Conservation (phyloP, 257 asterid species). For the Solanum etuberosum region DNA sequence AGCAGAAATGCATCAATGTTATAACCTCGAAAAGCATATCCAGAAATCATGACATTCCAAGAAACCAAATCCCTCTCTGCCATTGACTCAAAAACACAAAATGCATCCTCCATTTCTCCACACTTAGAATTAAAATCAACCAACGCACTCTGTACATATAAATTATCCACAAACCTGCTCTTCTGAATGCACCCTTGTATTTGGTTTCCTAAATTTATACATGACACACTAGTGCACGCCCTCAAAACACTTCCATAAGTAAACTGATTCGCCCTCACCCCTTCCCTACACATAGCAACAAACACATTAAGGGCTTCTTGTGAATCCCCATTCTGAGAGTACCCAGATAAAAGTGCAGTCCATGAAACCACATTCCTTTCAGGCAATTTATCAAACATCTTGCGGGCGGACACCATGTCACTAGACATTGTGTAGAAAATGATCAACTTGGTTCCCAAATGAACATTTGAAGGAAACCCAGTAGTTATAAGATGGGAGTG, state of each 20-base stretch:
- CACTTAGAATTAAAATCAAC: conserved; percentile 49
- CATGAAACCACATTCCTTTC: conserved; percentile 40
- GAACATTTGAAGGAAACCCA: conserved; percentile 16
- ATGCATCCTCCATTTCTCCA: conserved; percentile 41
- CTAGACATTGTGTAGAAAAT: conserved; percentile 26
- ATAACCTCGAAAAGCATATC: conserved; percentile 32
- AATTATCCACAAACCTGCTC: conserved; percentile 24
- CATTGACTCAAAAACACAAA: conserved; percentile 28
- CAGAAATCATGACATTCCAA: conserved; percentile 57
- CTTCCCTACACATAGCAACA: conserved; percentile 28
- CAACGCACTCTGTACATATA: conserved; percentile 54
- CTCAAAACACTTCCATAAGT: conserved; percentile 44
- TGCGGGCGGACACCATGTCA: conserved; percentile 24
- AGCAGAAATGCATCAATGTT: conserved; percentile 13
- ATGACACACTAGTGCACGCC: conserved; percentile 26
- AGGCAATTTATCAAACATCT: conserved; percentile 28
- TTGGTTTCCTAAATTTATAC: conserved; percentile 35
- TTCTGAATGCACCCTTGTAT: conserved; percentile 42
- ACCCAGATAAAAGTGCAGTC: conserved; percentile 53
- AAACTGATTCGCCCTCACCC: conserved; percentile 46
- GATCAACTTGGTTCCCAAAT: conserved; percentile 34
- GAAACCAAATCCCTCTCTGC: conserved; percentile 38
- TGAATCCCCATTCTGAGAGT: conserved; percentile 21
- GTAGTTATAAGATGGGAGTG: conserved; percentile 24
- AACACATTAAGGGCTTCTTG: conserved; percentile 30